Evolutionary conservation across 2,329 filamentous ascomycete species (phyloP), one percentile per base, ranked within the genome.

Genomic region (Neocatenulostroma microsporum): DNA sequence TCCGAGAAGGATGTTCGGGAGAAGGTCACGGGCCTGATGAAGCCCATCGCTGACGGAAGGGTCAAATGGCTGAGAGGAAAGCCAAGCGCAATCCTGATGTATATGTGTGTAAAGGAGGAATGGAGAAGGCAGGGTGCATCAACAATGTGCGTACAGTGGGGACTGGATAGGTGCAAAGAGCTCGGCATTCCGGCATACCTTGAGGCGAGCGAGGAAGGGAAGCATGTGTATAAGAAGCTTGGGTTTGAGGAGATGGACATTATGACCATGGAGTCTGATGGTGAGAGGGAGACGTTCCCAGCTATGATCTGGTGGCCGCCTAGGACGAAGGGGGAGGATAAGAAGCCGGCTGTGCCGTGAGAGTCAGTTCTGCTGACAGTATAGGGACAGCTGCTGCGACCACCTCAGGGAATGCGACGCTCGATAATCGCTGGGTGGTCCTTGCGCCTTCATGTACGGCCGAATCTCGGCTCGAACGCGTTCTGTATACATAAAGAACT

Each of bases 41-140:
- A 37, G 36, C 41, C 45, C 4, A 30, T 47, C 6, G 12, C 46
- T 10, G 41, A 46, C 15, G 32, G 30, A 13, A 42, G 47, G 12
- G 37, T 29, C 4, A 32, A 42, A 20, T 49, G 51, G 48, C 36
- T 50, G 19, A 40, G 36, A 9, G 40, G 42, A 14, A 37, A 38
- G 9, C 40, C 40, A 3, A 27, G 43, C 27, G 47, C 43, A n/a
- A 20, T 49, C 3, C 25, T 56, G 24, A 43, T 57, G 30, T 50
- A 42, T 25, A 63, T 62, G 41, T 38, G 40, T 6, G 48, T 45
- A 8, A 55, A 58, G 41, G 57, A 57, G 0, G 54, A 56, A 5
- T 57, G 62, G 20, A 53, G 57, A n/a, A 36, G 57, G 2, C 52
- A 54, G 8, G 63, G 63, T 0, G 59, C 57, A 7, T 62, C 51